Percentiles rank a stretch among this genome's conserved stretches.
phyloP scores from a whole-genome alignment of 2,329 filamentous ascomycete species.

The Alternaria gansuensis region DNA sequence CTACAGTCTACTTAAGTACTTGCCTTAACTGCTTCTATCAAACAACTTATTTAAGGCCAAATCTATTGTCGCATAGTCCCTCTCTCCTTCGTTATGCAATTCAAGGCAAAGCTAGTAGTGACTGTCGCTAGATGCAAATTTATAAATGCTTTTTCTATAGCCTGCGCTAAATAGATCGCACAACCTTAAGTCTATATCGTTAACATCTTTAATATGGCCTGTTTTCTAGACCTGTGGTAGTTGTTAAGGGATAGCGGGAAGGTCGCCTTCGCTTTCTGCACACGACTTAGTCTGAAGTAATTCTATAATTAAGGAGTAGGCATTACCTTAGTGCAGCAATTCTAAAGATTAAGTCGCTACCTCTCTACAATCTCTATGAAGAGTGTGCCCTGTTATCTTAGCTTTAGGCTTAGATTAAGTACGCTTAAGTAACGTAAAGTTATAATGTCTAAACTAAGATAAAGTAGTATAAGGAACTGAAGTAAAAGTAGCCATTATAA shows the following conservation, averaged over 20 bases:
- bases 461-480: conserved; percentile 1
- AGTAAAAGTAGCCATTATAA: conserved; percentile 13
- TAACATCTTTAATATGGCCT: background rate
- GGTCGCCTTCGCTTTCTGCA: conserved; percentile 1
- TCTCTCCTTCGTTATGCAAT: background rate
- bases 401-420: conserved; percentile 7
- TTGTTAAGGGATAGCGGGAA: background rate
- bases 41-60: background rate
- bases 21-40: background rate
- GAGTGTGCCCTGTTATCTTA: background rate
- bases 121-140: background rate
- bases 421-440: conserved; percentile 3
- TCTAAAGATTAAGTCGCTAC: background rate
- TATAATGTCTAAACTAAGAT: background rate
- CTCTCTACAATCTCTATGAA: conserved; percentile 1
- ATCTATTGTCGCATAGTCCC: background rate
- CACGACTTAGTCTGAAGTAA: background rate
- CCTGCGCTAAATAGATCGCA: background rate
- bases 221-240: background rate
- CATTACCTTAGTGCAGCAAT: conserved; percentile 5
- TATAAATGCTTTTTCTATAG: background rate
- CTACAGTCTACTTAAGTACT: conserved; percentile 7
- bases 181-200: background rate
- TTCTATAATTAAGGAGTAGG: background rate
- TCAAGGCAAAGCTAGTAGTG: background rate